Evolutionary conservation across 2,329 filamentous ascomycete genomes (phyloP), one percentile per base, ranked within the genome.

Genomic region (Fusarium siculi): DNA sequence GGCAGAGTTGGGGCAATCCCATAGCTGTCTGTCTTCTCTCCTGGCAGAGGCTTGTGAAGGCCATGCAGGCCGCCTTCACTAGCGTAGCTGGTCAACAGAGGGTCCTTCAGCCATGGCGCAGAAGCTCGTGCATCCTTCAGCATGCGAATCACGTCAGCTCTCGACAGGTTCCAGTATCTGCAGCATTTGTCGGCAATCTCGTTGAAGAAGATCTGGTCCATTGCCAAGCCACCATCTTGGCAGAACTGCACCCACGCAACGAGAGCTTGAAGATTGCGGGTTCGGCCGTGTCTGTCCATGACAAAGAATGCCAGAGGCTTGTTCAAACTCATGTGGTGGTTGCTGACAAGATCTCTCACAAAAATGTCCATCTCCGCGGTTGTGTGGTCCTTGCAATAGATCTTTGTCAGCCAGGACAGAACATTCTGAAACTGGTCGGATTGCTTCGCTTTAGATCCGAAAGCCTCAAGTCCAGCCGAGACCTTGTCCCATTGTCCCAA

Each of bases 231-330:
- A 32, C 72, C 70, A 15, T 76, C 69, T 34, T 74, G 64, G 47
- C 81, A 82, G 44, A 80, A 82, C 23, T 77, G 73, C 4, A 83
- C 71, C 81, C 81, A 83, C 2, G 70, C 60, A 44, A 79, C 68
- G 50, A 81, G 75, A 3, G 70, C 63, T 9, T 79, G 71, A 3
- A 77, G 50, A 30, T 81, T 74, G 18, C 77, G 80, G n/a, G 66
- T 75, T 25, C 76, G 70, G 14, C 80, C 79, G 58, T 82, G 74
- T 10, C 64, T 66, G 19, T 82, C 79, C 40, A 82, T 68, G 8
- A 83, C 77, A 14, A 74, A 61, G 59, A 79, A 78, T 6, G 78
- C 76, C 63, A 82, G 78, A 19, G 76, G 67, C 16, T 74, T 71
- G 28, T 78, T 79, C 7, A 81, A 63, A 12, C 58, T 66, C 72